Evolutionary conservation across 306 rosid species (phyloP).

Genomic region (Lathyrus tuberosus): DNA sequence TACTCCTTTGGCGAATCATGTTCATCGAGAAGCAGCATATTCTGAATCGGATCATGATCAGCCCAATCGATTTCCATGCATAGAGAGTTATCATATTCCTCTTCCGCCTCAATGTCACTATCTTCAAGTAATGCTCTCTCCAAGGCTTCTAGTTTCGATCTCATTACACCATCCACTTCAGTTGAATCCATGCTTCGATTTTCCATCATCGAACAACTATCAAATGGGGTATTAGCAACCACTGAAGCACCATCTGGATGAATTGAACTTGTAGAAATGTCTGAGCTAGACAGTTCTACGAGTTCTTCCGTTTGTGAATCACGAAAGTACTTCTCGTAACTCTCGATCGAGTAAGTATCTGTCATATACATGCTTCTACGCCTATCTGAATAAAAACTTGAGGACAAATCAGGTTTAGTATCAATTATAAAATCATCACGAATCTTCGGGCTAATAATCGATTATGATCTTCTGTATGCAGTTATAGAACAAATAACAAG

Average conservation of each 20-base stretch:
- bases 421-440: not conserved
- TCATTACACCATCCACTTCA: constrained; percentile 62
- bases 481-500: not conserved
- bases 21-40: constrained; percentile 50
- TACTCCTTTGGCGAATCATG: constrained; percentile 80
- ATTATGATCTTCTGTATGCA: not conserved
- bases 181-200: constrained; percentile 55
- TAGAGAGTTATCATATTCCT: constrained; percentile 49
- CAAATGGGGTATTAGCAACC: constrained; percentile 28
- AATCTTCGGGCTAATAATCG: constrained; percentile 24
- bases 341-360: constrained; percentile 68
- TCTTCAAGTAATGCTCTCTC: constrained; percentile 87
- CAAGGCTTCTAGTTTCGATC: constrained; percentile 76
- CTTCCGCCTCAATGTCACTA: constrained; percentile 60
- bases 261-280: constrained; percentile 59
- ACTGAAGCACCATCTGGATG: constrained; percentile 48
- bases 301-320: constrained; percentile 73
- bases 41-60: constrained; percentile 50
- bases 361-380: constrained; percentile 49
- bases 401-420: constrained; percentile 43
- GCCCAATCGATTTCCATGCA: constrained; percentile 86
- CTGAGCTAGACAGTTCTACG: constrained; percentile 55
- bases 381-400: constrained; percentile 54
- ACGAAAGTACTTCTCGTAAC: constrained; percentile 76
- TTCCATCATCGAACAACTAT: constrained; percentile 49